Evolutionary conservation across 306 rosid genomes (phyloP), one percentile per base, ranked within the genome.

Genomic region (Sechiopsis laciniata): DNA sequence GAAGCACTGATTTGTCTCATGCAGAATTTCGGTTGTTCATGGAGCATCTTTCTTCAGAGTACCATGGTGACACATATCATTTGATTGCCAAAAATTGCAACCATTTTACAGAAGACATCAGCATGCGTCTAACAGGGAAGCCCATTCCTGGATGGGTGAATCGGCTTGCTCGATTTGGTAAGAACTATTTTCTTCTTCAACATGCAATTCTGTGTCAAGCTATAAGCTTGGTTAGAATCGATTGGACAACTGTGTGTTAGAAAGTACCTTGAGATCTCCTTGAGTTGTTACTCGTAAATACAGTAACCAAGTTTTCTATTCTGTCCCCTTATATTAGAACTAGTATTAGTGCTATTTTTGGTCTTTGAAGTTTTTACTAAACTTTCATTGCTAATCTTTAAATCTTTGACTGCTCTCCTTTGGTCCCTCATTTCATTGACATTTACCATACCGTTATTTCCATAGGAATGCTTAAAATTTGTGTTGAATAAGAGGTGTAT

Each of bases 91-190:
- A 95, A 77, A 95, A 95, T 79, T 91, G 99, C 87, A 95, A 95
- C 83, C 97, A 95, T 85, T 91, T 95, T 74, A 88, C 95, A 0
- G 84, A 88, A 75, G 99, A 95, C 73, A 97, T 91, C 74, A 91
- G 91, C 76, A 80, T 74, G 83, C 86, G 74, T 76, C 87, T 95
- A 79, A 91, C 93, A 9, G 96, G 99, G 76, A 95, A 85, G 81
- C 82, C 93, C 77, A 91, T 91, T 55, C 99, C 99, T 66, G 91
- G 90, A 54, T 91, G 97, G 99, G 96, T 95, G 71, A 95, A 95
- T 83, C 88, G 97, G 69, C 86, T 95, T 69, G 99, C 99, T 32
- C 89, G 84, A 68, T 86, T 88, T 66, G 99, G 97, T 95, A 73
- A 86, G 96, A 35, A 26, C 45, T 50, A 42, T 77, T 71, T 75